Percentiles rank a stretch among this genome's conserved stretches.
These are phyloP conservation scores for Suillus sp. DNA, from an alignment of 768 basidiomycete genomes.

Conservation along the genomic window DNA sequence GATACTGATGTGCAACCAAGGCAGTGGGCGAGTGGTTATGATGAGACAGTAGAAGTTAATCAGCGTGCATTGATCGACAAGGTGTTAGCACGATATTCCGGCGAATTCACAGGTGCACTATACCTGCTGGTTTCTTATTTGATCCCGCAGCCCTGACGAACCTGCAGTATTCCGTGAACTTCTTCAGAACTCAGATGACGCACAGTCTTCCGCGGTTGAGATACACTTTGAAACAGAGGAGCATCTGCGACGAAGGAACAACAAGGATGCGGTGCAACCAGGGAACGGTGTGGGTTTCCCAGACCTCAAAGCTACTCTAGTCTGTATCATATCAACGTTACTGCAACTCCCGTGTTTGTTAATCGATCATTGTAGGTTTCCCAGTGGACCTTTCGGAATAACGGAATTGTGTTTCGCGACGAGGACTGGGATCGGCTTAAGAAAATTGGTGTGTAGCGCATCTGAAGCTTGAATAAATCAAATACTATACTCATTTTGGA, in stretches of 20 bases:
- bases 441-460: constrained; percentile 67
- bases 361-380: constrained; percentile 50
- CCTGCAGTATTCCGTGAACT: constrained; percentile 72
- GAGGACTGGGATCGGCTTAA: constrained; percentile 90
- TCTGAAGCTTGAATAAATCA: not conserved
- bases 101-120: constrained; percentile 77
- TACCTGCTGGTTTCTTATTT: not conserved
- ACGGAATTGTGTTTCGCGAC: constrained; percentile 79
- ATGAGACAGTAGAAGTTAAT: constrained; percentile 88
- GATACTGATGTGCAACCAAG: constrained; percentile 6
- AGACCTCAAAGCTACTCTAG: constrained; percentile 64
- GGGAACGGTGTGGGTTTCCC: constrained; percentile 42
- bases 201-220: constrained; percentile 71
- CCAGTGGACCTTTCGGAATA: constrained; percentile 87
- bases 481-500: not conserved
- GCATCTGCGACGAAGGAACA: constrained; percentile 39
- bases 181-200: constrained; percentile 95
- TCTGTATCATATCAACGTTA: constrained; percentile 22
- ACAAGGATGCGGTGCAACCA: constrained; percentile 12
- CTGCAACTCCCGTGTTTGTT: not conserved
- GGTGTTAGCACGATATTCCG: constrained; percentile 93
- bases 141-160: not conserved
- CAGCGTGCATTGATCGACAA: constrained; percentile 97
- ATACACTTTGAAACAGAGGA: constrained; percentile 75
- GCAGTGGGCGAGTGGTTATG: constrained; percentile 62